Percentiles rank a stretch among this genome's conserved stretches.
Conservation (phyloP, 2,329 filamentous ascomycete species). For the Cylindrodendrum hubeiense region DNA sequence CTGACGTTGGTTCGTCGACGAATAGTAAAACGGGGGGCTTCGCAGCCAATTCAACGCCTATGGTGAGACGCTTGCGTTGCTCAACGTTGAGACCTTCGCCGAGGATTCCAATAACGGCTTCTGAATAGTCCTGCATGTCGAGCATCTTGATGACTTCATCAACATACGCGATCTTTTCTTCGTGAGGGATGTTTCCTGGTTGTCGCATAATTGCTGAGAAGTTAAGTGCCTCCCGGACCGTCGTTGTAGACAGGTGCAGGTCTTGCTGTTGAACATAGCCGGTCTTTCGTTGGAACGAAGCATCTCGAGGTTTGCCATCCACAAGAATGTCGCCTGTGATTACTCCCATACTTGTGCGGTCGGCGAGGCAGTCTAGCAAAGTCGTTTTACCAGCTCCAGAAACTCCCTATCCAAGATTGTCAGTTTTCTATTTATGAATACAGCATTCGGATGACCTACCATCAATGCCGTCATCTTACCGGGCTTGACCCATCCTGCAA, state of each 20-base stretch:
- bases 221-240: conserved; percentile 84
- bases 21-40: conserved; percentile 68
- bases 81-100: conserved; percentile 71
- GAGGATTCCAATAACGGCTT: conserved; percentile 70
- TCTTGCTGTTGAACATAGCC: conserved; percentile 93
- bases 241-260: conserved; percentile 82
- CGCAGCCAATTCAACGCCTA: conserved; percentile 66
- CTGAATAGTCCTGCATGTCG: conserved; percentile 72
- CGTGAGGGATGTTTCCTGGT: conserved; percentile 72
- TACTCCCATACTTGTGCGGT: conserved; percentile 85
- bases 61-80: conserved; percentile 69
- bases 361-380: conserved; percentile 83
- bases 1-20: conserved; percentile 68
- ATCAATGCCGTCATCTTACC: conserved; percentile 88
- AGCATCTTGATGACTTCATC: conserved; percentile 79
- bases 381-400: conserved; percentile 91
- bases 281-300: conserved; percentile 87
- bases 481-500: conserved; percentile 91
- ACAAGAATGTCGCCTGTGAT: conserved; percentile 82
- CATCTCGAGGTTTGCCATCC: conserved; percentile 73
- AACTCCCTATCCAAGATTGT: conserved; percentile 55
- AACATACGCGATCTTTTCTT: conserved; percentile 85
- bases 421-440: not conserved
- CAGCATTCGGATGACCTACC: conserved; percentile 59
- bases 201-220: conserved; percentile 89